Evolutionary conservation across 352 stramenopile genomes (phyloP).

Genomic region (Blastocystis sp.): DNA sequence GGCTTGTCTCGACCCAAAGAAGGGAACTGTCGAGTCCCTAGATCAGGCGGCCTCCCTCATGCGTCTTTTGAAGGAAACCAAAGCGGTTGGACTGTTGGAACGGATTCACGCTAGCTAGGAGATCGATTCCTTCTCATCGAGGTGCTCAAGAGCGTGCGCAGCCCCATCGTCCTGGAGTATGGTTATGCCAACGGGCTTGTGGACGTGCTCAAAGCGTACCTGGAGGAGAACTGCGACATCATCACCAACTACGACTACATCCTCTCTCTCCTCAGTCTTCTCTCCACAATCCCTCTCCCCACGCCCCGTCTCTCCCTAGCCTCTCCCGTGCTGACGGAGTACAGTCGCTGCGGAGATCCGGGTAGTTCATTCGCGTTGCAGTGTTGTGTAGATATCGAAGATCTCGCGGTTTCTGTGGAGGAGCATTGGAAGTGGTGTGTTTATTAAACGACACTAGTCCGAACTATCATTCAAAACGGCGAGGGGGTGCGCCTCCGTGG

Average conservation of each 20-base stretch:
- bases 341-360: slow-evolving; percentile 23
- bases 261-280: slow-evolving; percentile 1
- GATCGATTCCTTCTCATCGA: slow-evolving; percentile 34
- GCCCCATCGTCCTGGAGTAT: background rate
- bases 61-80: background rate
- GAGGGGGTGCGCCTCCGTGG: slow-evolving; percentile 62
- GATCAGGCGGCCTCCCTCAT: slow-evolving; percentile 9
- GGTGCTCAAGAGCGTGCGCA: background rate
- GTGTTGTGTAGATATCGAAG: slow-evolving; percentile 9
- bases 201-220: background rate
- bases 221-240: slow-evolving; percentile 56
- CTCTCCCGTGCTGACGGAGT: background rate
- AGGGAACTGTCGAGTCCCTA: background rate
- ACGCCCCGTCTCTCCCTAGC: background rate
- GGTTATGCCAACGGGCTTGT: slow-evolving; percentile 29
- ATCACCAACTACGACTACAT: slow-evolving; percentile 69
- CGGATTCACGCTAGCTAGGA: slow-evolving; percentile 6
- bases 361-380: background rate
- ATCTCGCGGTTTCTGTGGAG: background rate
- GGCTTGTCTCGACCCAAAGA: background rate
- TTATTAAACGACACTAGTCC: slow-evolving; percentile 36
- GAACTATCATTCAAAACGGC: slow-evolving; percentile 4
- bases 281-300: slow-evolving; percentile 24
- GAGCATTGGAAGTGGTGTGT: background rate
- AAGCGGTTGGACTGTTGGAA: background rate